phyloP scores from a whole-genome alignment of 805 yeast genomes.

The Wickerhamomyces xylosicus region DNA sequence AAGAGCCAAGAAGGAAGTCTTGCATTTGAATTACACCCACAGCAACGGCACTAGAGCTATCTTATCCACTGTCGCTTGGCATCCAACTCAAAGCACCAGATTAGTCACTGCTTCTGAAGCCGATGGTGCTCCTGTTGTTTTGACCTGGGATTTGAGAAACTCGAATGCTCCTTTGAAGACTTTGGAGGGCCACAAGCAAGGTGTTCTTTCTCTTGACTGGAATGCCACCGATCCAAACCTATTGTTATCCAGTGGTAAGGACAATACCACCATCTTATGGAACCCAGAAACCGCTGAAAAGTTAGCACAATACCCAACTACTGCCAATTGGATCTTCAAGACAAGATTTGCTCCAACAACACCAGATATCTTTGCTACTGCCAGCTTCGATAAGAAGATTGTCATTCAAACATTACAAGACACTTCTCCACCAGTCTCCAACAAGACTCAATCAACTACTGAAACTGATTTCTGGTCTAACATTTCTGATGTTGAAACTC shows the following conservation, averaged over 20 bases:
- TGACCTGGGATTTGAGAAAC: conserved; percentile 92
- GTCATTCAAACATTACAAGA: conserved; percentile 83
- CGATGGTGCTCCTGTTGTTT: conserved; percentile 69
- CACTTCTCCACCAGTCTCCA: conserved; percentile 47
- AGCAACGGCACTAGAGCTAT: conserved; percentile 44
- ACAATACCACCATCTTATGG: conserved; percentile 83
- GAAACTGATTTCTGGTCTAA: conserved; percentile 86
- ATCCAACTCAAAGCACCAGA: conserved; percentile 79
- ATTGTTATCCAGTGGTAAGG: conserved; percentile 86
- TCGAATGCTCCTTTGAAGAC: conserved; percentile 80
- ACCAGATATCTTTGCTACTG: conserved; percentile 85
- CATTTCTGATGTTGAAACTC: conserved; percentile 55
- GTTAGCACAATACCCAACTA: conserved; percentile 81
- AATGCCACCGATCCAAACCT: conserved; percentile 71
- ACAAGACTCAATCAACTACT: conserved; percentile 30
- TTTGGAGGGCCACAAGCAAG: conserved; percentile 75
- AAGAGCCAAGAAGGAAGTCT: conserved; percentile 76
- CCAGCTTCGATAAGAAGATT: conserved; percentile 80
- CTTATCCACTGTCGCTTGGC: conserved; percentile 86
- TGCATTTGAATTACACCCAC: conserved; percentile 69
- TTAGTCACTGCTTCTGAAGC: conserved; percentile 81
- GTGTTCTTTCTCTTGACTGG: conserved; percentile 90
- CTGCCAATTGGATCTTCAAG: conserved; percentile 91
- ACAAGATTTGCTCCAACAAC: conserved; percentile 78
- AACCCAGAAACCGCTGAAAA: conserved; percentile 67